A percentile compares a stretch with the other conserved stretches of the same genome.
phyloP scores from a whole-genome alignment of 129 eudicot species.

The Artemisia tridentata region DNA sequence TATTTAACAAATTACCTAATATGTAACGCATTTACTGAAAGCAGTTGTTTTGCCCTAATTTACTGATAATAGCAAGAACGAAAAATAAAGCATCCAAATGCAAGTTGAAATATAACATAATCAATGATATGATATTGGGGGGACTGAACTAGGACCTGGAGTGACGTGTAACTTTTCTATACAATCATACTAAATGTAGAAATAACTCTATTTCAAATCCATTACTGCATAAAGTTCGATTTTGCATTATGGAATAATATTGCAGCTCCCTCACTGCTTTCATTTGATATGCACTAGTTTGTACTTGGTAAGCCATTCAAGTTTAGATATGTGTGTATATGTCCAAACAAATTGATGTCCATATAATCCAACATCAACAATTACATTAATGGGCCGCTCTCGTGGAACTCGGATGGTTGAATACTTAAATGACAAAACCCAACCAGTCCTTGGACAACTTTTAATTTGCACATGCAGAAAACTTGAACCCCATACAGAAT shows the following conservation, averaged over 20 bases:
- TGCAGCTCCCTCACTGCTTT: neutral
- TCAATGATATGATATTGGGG: no score
- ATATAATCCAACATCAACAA: neutral
- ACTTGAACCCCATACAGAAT: neutral
- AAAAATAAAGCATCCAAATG: slow-evolving; percentile 1
- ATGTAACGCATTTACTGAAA: neutral
- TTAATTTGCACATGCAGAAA: neutral
- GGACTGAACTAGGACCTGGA: neutral
- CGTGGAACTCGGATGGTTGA: no score
- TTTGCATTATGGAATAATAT: slow-evolving; percentile 6
- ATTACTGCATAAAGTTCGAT: neutral
- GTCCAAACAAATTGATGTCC: neutral
- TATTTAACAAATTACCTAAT: neutral
- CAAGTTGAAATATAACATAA: slow-evolving; percentile 3
- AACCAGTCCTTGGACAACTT: neutral
- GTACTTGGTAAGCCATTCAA: neutral
- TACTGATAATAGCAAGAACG: neutral
- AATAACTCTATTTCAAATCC: neutral
- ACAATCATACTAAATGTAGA: slow-evolving; percentile 7
- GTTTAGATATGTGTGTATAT: neutral
- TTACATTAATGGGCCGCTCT: neutral
- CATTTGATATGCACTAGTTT: neutral
- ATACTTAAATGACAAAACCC: no score
- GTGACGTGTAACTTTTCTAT: slow-evolving; percentile 1
- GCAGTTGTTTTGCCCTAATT: neutral